These are phyloP conservation scores for Saccharum officinarum DNA, from an alignment of 176 grass and related monocot genomes.

Conservation along the genomic window DNA sequence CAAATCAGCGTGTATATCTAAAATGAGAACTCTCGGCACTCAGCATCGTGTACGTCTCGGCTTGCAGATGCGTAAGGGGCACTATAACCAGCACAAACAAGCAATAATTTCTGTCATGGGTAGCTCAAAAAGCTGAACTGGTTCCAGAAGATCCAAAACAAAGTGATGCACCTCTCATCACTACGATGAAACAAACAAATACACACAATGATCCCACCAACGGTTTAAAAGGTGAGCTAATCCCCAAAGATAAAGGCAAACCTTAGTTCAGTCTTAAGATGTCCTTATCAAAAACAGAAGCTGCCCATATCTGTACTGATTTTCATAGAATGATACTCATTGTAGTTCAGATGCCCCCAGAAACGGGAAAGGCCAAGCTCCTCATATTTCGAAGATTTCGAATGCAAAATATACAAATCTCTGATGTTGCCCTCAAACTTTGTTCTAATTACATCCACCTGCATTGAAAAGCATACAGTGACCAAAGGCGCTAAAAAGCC, in stretches of 20 bases:
- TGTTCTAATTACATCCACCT: constrained; percentile 60
- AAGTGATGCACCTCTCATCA: constrained; percentile 11
- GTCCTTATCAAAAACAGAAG: constrained; percentile 45
- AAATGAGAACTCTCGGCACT: neutral
- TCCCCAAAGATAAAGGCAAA: neutral
- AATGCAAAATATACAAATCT: constrained; percentile 67
- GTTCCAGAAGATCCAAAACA: constrained; percentile 16
- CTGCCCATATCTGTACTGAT: constrained; percentile 39
- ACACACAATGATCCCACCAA: neutral
- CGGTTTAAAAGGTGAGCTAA: neutral
- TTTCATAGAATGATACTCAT: constrained; percentile 62
- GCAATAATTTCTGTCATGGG: neutral
- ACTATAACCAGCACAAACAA: constrained; percentile 9
- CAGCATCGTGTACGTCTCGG: neutral
- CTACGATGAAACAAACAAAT: constrained; percentile 1
- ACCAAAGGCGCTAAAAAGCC: constrained; percentile 11
- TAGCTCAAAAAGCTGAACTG: constrained; percentile 7
- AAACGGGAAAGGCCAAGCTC: constrained; percentile 78
- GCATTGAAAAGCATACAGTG: constrained; percentile 30
- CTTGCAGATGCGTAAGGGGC: neutral
- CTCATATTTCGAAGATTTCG: constrained; percentile 68
- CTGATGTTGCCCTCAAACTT: constrained; percentile 72
- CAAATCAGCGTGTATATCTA: neutral
- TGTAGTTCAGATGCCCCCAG: constrained; percentile 93
- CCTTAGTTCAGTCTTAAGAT: neutral